These are phyloP conservation scores for Trichophyton schoenleinii DNA, from an alignment of 2,329 filamentous ascomycete genomes.

Conservation along the genomic window DNA sequence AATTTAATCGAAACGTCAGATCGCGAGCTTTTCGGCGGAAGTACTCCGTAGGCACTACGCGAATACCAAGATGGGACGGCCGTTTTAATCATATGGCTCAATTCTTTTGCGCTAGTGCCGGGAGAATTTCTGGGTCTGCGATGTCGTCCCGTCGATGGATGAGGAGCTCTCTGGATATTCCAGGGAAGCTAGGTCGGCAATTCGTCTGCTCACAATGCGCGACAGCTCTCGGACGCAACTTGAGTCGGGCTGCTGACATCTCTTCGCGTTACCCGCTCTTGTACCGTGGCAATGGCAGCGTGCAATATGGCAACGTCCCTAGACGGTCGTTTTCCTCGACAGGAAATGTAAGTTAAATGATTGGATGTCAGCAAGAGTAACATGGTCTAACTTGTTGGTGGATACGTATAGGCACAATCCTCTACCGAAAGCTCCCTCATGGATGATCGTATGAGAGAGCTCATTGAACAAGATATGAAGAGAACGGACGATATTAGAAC, in stretches of 20 bases:
- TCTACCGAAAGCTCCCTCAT: neutral
- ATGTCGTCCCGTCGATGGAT: neutral
- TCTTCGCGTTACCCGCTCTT: neutral
- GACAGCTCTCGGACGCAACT: neutral
- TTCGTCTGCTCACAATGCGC: neutral
- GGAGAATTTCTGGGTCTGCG: neutral
- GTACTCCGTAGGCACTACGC: neutral
- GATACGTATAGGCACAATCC: neutral
- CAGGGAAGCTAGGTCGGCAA: neutral
- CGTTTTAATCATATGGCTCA: neutral
- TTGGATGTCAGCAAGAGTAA: neutral
- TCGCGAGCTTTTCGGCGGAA: neutral
- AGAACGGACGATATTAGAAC: slow-evolving; percentile 28
- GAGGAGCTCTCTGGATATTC: neutral
- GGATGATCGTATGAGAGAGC: neutral
- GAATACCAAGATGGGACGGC: neutral
- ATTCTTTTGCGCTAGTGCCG: neutral
- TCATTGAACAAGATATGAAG: slow-evolving; percentile 23
- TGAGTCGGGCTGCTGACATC: neutral
- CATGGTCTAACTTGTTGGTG: neutral
- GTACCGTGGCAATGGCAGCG: neutral
- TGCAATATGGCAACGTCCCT: neutral
- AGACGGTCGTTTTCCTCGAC: neutral
- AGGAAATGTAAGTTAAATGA: neutral
- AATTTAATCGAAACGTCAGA: neutral